Base-by-base conservation (phyloP, 495 filamentous ascomycete species). In the Penicillium bialowiezense region DNA sequence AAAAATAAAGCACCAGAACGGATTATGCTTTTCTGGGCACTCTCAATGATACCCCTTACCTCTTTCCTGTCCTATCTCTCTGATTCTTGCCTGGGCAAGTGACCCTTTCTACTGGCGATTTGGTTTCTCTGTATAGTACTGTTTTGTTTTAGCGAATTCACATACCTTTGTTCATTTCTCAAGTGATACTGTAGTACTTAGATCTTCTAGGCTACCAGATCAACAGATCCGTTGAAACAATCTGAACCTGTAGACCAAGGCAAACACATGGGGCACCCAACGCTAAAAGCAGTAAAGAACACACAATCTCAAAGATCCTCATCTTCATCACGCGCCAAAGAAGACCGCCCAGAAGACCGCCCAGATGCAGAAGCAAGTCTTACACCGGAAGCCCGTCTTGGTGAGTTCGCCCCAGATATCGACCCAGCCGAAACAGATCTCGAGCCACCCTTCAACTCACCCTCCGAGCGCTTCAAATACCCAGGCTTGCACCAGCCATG, bases 61-160 rank as follows among this genome's bases (percentile, higher is more conserved):
- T 43, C 31, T 14, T 38, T 44, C 20, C 42, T 24, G 47, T 33
- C 14, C 28, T 47, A 20, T 32, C 14, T 20, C 19, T 47, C 48
- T 18, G 31, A 18, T 17, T 33, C 33, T 23, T 17, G 32, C 42
- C 46, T 41, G 53, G 40, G 29, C 13, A 15, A 19, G 23, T 33
- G 35, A 34, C 15, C 42, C 41, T 46, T 37, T 29, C 24, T n/a
- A n/a, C 23, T 26, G 44, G 49, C 20, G 48, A 34, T 37, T 31
- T 32, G 41, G 36, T 35, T 32, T 53, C 41, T 55, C 36, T 62
- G 55, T 62, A 58, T 20, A 58, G 51, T 62, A 58, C 24, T 43
- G n/a, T 42, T 50, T 28, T n/a, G 5, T 35, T 52, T 60, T 58
- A 58, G 58, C 54, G 54, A 54, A 49, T 45, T 37, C 41, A 56